Base-by-base conservation (phyloP, 2,329 filamentous ascomycete genomes). In the Botrytis pseudocinerea region DNA sequence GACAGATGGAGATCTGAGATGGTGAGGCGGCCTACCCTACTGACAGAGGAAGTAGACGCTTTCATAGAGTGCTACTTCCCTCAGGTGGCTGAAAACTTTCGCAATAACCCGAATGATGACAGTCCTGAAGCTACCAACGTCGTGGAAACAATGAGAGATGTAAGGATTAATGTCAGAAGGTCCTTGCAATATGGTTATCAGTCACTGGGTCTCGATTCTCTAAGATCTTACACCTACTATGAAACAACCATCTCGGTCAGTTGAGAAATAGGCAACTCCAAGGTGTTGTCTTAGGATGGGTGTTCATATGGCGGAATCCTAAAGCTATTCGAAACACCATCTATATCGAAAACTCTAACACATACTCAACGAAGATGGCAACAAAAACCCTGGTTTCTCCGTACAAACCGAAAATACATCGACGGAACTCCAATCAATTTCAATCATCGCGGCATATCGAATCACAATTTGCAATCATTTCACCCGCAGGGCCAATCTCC, bases 21-120 rank as follows among this genome's bases (percentile, higher is more conserved):
- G 51, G 51, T 4, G n/a, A 18, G 6, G 18, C n/a, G 51, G 7
- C n/a, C 51, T 28, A 57, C n/a, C 14, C 16, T 7, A 32, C 51
- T 57, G 12, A 1, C 0, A 57, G 51, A 28, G 6, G 51, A 32
- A 57, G n/a, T 57, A 7, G 2, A 1, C 8, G 6, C 6, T 32
- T 57, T 57, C 14, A 18, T 57, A 16, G 16, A 4, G 2, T 14
- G 14, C 51, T 18, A 57, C n/a, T 7, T 28, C 28, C 14, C 51
- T 32, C 0, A 1, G n/a, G 14, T 57, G n/a, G 14, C 8, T 3
- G 14, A 18, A 18, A 3, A 8, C 9, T 6, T 28, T 18, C 14
- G 3, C n/a, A 3, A 18, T 18, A 14, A 28, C 14, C n/a, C 48
- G 5, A n/a, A 1, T n/a, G 48, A 54, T 6, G 5, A n/a, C 48